Evolutionary conservation across 2,329 filamentous ascomycete species (phyloP), one percentile per base, ranked within the genome.

Genomic region (Pleoardoris graminearum): DNA sequence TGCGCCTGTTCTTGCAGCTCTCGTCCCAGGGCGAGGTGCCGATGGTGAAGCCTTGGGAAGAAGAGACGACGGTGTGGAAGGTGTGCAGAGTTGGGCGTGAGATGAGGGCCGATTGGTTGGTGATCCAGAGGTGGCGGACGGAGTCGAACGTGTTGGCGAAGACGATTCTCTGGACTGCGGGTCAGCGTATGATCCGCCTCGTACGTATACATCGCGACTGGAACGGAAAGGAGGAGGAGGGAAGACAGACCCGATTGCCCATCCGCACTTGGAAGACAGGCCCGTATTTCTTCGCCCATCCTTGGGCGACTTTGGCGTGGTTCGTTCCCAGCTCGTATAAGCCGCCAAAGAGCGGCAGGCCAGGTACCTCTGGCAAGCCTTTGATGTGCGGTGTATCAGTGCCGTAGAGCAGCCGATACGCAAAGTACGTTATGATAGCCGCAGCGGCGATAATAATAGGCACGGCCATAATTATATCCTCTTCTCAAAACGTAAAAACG

Each of bases 11-110:
- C 71, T 92, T 93, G 75, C 88, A 90, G 2, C 85, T 90, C 45
- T 91, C 89, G 56, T 92, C 88, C 87, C 89, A 94, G 0, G 90
- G 89, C 0, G 88, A 91, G 0, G 89, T 91, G 1, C 90, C 90
- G 55, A 94, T 91, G 0, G 80, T 82, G 66, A 82, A 82, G 1
- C 80, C 80, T 57, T 82, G 79, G 0, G 58, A 67, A 2, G 63
- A 66, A 2, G 75, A 78, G 14, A 82, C 81, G 43, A 82, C 70
- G 2, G 78, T 79, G 54, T 82, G 80, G 63, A 92, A 93, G 0
- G 89, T 93, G 71, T 93, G 88, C 42, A 91, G 83, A 21, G 80
- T 90, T 0, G 90, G 90, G 1, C 90, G 83, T 0, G 88, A 91
- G 63, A 91, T 90, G 52, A 92, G 76, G 0, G 89, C 81, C 0